Evolutionary conservation across 371 early-diverging fungal species (phyloP), one percentile per base, ranked within the genome.

Genomic region (Polyrhizophydium stewartii): DNA sequence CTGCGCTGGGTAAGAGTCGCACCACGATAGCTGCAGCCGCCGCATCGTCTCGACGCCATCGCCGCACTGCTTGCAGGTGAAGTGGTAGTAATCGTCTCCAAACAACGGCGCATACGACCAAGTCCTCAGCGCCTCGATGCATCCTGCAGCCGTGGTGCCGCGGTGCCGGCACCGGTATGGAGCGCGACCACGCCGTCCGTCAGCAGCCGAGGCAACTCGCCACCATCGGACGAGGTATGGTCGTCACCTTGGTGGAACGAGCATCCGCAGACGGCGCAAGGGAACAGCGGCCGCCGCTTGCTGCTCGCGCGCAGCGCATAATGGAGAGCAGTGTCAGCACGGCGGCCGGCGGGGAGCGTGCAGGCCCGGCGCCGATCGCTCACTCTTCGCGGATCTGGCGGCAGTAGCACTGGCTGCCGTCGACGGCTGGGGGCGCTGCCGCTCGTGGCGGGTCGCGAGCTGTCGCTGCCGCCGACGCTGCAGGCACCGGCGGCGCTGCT

Each of bases 51-150:
- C 85, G 51, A 62, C 60, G 24, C 75, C 77, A 46, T 65, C 61
- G 16, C 66, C 68, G 66, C 86, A 86, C 21, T 62, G 63, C 35
- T 50, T 47, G 70, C 86, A 85, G 47, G 63, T 64, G 68, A 83
- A 82, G 52, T 75, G 69, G 67, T 74, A 86, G 58, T 81, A 83
- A 63, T 84, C 83, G 57, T 86, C 86, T 32, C 83, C 86, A 13
- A 77, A 69, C 38, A 84, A 61, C 33, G 75, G 72, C 24, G 32
- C 55, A 12, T 47, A 22, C 24, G 22, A 46, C 77, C 77, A 77
- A 13, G 46, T 25, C 55, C 66, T 63, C 46, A 74, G 41, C 22
- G 64, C 32, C 7, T 65, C 60, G 16, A 77, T 66, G 60, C 77
- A 77, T 25, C 55, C 75, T 74, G 16, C 43, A 43, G n/a, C 17